Evolutionary conservation across 345 rosid species (phyloP).

Genomic region (Mangifera indica): DNA sequence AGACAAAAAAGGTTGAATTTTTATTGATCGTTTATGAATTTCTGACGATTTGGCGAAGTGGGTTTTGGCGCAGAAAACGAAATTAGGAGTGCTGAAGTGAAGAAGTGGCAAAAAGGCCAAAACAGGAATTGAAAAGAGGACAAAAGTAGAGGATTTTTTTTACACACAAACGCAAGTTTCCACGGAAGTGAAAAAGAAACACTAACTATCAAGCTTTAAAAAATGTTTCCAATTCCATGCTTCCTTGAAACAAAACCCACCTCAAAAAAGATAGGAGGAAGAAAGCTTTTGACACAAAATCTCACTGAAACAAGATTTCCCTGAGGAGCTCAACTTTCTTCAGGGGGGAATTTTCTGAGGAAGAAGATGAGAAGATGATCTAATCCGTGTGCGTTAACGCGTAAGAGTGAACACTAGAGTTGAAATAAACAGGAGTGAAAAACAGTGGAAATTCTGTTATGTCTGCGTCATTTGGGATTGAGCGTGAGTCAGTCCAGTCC

Average conservation of each 20-base stretch:
- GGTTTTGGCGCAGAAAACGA: not conserved
- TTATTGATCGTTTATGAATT: not conserved
- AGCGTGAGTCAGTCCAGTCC: not conserved
- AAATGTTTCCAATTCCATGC: not conserved
- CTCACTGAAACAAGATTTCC: not conserved
- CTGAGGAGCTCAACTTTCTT: not conserved
- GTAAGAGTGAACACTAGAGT: conserved; percentile 33
- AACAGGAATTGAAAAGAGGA: conserved; percentile 8
- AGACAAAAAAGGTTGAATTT: not conserved
- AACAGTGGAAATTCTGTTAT: too few species aligned
- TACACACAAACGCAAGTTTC: conserved; percentile 8
- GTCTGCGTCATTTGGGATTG: not conserved
- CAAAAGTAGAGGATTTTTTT: conserved; percentile 12
- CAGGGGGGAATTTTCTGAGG: too few species aligned
- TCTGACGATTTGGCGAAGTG: not conserved
- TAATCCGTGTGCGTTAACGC: conserved; percentile 24
- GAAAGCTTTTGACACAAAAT: not conserved
- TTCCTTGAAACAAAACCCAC: not conserved
- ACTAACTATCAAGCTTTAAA: not conserved
- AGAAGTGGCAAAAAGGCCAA: conserved; percentile 17
- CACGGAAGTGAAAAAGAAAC: conserved; percentile 1
- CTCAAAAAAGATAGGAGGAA: not conserved
- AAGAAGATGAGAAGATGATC: not conserved
- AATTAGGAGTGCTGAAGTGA: not conserved
- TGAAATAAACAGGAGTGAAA: conserved; percentile 15